Conservation (phyloP, 768 basidiomycete species). For the Scleroderma bovista region DNA sequence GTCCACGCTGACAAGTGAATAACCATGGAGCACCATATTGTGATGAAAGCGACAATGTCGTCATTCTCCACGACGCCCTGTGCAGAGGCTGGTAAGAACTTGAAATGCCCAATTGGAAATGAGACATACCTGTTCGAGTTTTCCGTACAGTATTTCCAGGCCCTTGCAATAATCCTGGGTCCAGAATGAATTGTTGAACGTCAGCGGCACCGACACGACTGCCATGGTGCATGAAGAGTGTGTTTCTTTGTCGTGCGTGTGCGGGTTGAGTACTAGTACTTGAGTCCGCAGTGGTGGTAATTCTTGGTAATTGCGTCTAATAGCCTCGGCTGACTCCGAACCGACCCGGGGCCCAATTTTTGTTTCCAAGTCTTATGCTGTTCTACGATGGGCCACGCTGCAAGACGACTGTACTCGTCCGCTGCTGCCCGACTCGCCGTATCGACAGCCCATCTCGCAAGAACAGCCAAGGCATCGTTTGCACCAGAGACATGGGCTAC, state of each 20-base stretch:
- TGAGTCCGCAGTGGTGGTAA: too few species aligned
- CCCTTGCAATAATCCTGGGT: conserved; percentile 78
- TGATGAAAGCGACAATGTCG: conserved; percentile 71
- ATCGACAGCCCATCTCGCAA: conserved; percentile 45
- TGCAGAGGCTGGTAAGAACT: conserved; percentile 2
- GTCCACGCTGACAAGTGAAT: not conserved
- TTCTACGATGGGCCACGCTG: conserved; percentile 62
- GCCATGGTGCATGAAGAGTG: too few species aligned
- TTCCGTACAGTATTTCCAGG: conserved; percentile 62
- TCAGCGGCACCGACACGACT: too few species aligned
- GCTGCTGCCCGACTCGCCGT: conserved; percentile 47
- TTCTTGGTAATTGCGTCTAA: too few species aligned
- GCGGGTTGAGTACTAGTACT: too few species aligned
- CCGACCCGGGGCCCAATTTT: conserved; percentile 26
- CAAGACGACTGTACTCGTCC: conserved; percentile 51
- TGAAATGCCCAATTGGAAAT: conserved; percentile 1
- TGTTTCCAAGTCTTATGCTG: conserved; percentile 50
- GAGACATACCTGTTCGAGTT: conserved; percentile 61
- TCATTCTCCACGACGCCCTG: conserved; percentile 77
- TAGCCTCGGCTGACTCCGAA: too few species aligned
- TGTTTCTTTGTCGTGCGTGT: too few species aligned
- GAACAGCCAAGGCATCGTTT: conserved; percentile 40
- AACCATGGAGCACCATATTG: conserved; percentile 38
- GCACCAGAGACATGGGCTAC: conserved; percentile 64
- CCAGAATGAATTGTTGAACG: conserved; percentile 60